A percentile compares a stretch with the other conserved stretches of the same genome.
Evolutionary conservation across 1,139 yeast genomes (phyloP).

Genomic region (Torulaspora globosa): DNA sequence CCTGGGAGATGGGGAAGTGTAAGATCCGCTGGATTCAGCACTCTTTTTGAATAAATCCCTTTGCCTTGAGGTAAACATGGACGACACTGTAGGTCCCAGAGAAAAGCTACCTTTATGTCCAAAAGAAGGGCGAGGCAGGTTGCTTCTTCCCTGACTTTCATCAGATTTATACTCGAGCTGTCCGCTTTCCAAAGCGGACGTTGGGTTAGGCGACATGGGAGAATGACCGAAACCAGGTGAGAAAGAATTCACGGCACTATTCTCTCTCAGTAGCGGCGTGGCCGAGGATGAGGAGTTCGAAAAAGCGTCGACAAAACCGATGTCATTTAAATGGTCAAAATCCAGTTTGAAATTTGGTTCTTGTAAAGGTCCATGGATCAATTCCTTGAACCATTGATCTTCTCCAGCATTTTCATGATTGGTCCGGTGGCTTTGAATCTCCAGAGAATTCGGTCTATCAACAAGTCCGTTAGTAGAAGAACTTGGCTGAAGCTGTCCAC

Average conservation of each 20-base stretch:
- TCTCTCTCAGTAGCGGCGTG: constrained; percentile 32
- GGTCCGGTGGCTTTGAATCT: background rate
- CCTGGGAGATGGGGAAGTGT: constrained; percentile 8
- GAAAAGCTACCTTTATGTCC: constrained; percentile 12
- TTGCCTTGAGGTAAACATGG: constrained; percentile 54
- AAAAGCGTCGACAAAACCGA: constrained; percentile 42
- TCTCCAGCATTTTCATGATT: constrained; percentile 15
- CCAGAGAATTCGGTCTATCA: background rate
- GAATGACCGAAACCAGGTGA: constrained; percentile 17
- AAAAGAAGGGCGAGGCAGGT: constrained; percentile 7
- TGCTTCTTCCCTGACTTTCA: constrained; percentile 16
- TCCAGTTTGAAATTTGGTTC: constrained; percentile 43
- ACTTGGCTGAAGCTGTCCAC: background rate
- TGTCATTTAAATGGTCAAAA: constrained; percentile 46
- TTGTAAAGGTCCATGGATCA: constrained; percentile 54
- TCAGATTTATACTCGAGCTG: constrained; percentile 4
- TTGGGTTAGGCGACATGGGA: background rate
- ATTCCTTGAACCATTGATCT: constrained; percentile 66
- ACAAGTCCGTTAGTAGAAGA: background rate
- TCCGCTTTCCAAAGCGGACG: constrained; percentile 2
- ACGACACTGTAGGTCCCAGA: constrained; percentile 19
- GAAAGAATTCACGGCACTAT: constrained; percentile 15
- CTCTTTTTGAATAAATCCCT: constrained; percentile 49
- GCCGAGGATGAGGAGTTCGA: constrained; percentile 13
- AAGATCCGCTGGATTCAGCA: constrained; percentile 2